These are phyloP conservation scores for Thymus quinquecostatus DNA, from an alignment of 257 asterid species.

Conservation along the genomic window DNA sequence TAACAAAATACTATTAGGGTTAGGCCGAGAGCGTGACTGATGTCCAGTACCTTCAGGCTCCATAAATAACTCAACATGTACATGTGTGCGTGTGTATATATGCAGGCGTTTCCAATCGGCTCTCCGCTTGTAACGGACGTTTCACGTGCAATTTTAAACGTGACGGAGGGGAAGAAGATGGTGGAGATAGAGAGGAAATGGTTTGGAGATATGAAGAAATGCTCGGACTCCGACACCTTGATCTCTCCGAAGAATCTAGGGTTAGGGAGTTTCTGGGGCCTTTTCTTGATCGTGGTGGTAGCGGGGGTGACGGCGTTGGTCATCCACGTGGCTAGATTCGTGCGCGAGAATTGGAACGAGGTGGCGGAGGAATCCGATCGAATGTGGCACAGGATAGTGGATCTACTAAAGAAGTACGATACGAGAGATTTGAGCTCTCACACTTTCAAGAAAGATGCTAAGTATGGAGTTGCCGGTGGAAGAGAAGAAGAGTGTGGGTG, in stretches of 20 bases:
- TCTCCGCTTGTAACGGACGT: slow-evolving; percentile 56
- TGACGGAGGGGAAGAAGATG: slow-evolving; percentile 49
- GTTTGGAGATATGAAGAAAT: slow-evolving; percentile 35
- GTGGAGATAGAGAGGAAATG: slow-evolving; percentile 47
- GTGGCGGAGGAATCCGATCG: slow-evolving; percentile 25
- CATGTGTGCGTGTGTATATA: no score
- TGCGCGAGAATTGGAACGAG: slow-evolving; percentile 38
- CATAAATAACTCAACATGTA: no score
- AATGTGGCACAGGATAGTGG: slow-evolving; percentile 19
- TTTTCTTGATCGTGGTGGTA: slow-evolving; percentile 42
- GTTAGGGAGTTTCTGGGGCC: slow-evolving; percentile 59
- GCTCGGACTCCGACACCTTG: slow-evolving; percentile 22
- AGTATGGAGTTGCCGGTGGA: neutral
- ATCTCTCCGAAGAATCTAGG: slow-evolving; percentile 46
- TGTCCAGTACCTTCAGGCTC: no score
- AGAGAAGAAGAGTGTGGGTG: neutral
- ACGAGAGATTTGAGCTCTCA: slow-evolving; percentile 42
- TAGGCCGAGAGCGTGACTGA: no score
- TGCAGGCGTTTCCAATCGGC: slow-evolving; percentile 60
- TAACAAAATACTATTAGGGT: no score
- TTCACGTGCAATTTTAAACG: slow-evolving; percentile 53
- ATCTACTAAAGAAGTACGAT: slow-evolving; percentile 34
- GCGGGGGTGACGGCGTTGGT: slow-evolving; percentile 32
- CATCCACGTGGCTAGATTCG: slow-evolving; percentile 32
- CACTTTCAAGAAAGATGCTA: slow-evolving; percentile 41